Base-by-base conservation (phyloP, 2,329 filamentous ascomycete species). In the Bretziella fagacearum region DNA sequence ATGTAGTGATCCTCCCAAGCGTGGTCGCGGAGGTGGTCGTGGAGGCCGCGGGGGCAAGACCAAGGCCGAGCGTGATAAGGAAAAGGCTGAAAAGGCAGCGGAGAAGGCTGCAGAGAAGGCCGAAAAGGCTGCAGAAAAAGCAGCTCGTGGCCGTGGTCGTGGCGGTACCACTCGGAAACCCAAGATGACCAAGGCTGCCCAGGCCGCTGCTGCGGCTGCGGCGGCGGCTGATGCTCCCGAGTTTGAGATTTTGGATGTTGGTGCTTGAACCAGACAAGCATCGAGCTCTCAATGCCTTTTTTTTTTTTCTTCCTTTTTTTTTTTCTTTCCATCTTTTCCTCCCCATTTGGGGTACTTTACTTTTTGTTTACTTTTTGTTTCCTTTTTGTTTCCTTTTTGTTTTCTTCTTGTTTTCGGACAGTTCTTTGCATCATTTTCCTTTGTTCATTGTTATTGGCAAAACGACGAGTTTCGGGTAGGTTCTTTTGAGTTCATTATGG, bases 1-100 rank as follows among this genome's bases (percentile, higher is more conserved):
- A 4, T 44, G 46, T 56, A 87, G 82, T 55, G 72, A 77, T 37
- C 77, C 77, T 42, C 76, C 81, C 49, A 83, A 83, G 62, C 75
- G 82, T 53, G 74, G 74, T 29, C 70, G 73, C 30, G 73, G 74
- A 26, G 66, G 40, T 27, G 50, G 50, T 15, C 47, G 47, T 46
- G 50, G 46, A 17, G 40, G 42, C 22, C 46, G 47, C 29, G 46
- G 45, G 26, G 48, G 48, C 29, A 51, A 51, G 35, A 51, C 51
- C 44, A 46, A 49, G 33, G 47, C 47, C 5, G 46, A 50, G 26
- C 44, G 50, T 27, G 45, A 49, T 44, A 33, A 44, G 17, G 47
- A 51, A 42, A 40, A 47, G 13, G 47, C 50, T 15, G 52, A 48
- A 29, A 42, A 50, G 30, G 51, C 49, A 4, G 51, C 48, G 25